Evolutionary conservation across 306 rosid genomes (phyloP), one percentile per base, ranked within the genome.

Genomic region (Betula pendula): DNA sequence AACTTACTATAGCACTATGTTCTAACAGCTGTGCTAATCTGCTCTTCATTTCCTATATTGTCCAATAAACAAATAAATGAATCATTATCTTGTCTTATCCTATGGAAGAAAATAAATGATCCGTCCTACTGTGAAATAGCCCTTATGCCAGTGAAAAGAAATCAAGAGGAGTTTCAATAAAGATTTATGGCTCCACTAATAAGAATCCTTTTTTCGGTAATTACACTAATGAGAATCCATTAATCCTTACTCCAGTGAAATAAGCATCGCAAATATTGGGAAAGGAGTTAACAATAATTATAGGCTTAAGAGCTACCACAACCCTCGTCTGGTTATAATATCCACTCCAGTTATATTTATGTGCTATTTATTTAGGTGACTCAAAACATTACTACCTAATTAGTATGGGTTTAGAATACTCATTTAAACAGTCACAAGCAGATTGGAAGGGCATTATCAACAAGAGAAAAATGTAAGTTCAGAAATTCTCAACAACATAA

Each of bases 401-500:
- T 59, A 48, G 16, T 45, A 49, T 43, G 50, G 45, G 42, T 24
- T 62, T n/a, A 52, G 75, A 44, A 56, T 45, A 60, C 5, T 33
- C 70, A 38, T 38, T 65, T n/a, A 9, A 7, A 62, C 9, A 65
- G 70, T 19, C 16, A 38, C 17, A 17, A 38, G 16, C 0, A 65
- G n/a, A 52, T 42, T 40, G 2, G 48, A 50, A 55, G 17, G 14
- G 22, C 40, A 45, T 44, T 13, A 45, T 27, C 71, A 79, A 62
- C 49, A 27, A 65, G 1, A 66, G 38, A 77, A 47, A 58, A 48
- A 71, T 31, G 50, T 33, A 24, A 15, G 52, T 42, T 3, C 10
- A 56, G 76, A 45, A 55, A 68, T 29, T 67, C 38, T 19, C 9
- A 62, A 53, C 29, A 51, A 43, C 49, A 77, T 74, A 69, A 22